Conservation (phyloP, 768 basidiomycete genomes). For the Boletus subcaerulescens region DNA sequence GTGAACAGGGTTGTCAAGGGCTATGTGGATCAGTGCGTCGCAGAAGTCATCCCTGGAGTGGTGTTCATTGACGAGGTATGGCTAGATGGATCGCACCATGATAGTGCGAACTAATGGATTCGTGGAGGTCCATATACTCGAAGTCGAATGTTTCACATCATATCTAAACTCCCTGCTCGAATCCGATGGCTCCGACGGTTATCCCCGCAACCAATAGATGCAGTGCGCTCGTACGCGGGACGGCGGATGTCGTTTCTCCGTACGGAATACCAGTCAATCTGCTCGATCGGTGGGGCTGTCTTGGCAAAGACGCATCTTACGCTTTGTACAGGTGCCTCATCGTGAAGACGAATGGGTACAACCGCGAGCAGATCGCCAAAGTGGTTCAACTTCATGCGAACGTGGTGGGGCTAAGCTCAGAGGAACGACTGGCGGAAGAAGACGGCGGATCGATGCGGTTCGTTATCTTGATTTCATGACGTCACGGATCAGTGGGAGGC, state of each 20-base stretch:
- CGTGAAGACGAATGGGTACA: constrained; percentile 86
- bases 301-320: constrained; percentile 5
- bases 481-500: constrained; percentile 8
- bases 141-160: constrained; percentile 99
- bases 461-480: constrained; percentile 18
- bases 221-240: constrained; percentile 87
- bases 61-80: too few species aligned
- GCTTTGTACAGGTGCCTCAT: constrained; percentile 72
- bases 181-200: constrained; percentile 96
- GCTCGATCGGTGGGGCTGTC: constrained; percentile 69
- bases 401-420: constrained; percentile 83
- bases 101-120: constrained; percentile 23
- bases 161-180: constrained; percentile 95
- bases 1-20: constrained; percentile 97
- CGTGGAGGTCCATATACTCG: constrained; percentile 86
- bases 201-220: constrained; percentile 96
- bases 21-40: constrained; percentile 97
- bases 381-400: constrained; percentile 85
- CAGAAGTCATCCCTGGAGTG: constrained; percentile 45
- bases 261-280: constrained; percentile 95
- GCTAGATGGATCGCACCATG: constrained; percentile 33
- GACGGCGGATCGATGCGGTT: constrained; percentile 82
- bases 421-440: constrained; percentile 72
- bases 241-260: constrained; percentile 85
- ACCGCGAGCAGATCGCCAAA: constrained; percentile 77